Evolutionary conservation across 2,329 filamentous ascomycete genomes (phyloP).

Genomic region (Penicillium sp.): DNA sequence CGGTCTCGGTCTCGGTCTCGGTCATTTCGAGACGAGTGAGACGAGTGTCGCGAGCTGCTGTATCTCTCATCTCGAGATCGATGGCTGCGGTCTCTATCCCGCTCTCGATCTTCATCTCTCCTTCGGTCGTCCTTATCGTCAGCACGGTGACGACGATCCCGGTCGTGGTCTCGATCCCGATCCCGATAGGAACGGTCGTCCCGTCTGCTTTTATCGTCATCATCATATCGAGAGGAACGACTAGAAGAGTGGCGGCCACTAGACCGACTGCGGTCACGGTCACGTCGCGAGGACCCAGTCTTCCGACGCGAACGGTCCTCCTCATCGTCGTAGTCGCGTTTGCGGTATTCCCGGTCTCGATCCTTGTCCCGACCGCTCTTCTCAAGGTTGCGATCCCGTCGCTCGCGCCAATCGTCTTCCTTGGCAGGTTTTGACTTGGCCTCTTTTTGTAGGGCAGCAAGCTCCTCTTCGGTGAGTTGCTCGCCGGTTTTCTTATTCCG

Average conservation of each 20-base stretch:
- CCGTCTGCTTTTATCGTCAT: constrained; percentile 35
- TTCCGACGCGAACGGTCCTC: constrained; percentile 40
- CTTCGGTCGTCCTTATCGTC: constrained; percentile 24
- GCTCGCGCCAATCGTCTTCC: constrained; percentile 48
- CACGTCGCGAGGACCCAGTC: constrained; percentile 40
- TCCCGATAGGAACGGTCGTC: constrained; percentile 40
- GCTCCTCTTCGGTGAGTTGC: constrained; percentile 61
- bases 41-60: constrained; percentile 35
- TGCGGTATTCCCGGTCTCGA: constrained; percentile 36
- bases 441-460: constrained; percentile 53
- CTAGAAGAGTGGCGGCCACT: constrained; percentile 37
- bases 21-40: constrained; percentile 33
- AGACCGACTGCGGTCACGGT: constrained; percentile 40
- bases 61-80: constrained; percentile 35
- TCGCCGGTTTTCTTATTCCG: constrained; percentile 63
- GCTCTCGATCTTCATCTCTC: constrained; percentile 27
- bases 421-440: constrained; percentile 46
- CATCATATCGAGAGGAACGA: constrained; percentile 40
- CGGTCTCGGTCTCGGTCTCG: constrained; percentile 30
- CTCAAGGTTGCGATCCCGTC: constrained; percentile 46
- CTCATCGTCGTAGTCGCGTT: constrained; percentile 35
- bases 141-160: constrained; percentile 37
- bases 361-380: constrained; percentile 40
- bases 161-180: constrained; percentile 30
- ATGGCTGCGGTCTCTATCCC: constrained; percentile 34